Conservation (phyloP, 2,329 filamentous ascomycete genomes). For the Ophiostoma sp. region DNA sequence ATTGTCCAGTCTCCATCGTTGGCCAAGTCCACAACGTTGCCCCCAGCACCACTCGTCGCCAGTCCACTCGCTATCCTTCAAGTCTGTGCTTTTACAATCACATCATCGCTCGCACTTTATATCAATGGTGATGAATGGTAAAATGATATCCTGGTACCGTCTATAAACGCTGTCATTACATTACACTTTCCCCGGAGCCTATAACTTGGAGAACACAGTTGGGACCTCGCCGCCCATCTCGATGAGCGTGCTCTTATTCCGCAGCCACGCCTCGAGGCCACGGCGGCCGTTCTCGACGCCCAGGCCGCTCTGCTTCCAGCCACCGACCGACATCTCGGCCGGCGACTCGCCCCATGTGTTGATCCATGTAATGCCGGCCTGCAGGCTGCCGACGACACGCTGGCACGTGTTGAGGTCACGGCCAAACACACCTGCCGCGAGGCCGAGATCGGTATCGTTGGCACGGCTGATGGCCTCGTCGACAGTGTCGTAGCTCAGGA, state of each 20-base stretch:
- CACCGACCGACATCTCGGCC: slow-evolving; percentile 86
- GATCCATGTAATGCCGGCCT: slow-evolving; percentile 86
- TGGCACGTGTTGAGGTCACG: slow-evolving; percentile 69
- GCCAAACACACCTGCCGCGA: slow-evolving; percentile 83
- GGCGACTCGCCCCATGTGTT: slow-evolving; percentile 92
- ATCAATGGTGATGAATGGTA: background rate
- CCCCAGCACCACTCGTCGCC: too few species aligned
- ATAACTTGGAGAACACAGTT: slow-evolving; percentile 70
- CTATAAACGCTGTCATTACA: slow-evolving; percentile 6
- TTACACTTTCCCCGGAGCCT: slow-evolving; percentile 26
- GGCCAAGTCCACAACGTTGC: too few species aligned
- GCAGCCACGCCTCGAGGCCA: slow-evolving; percentile 74
- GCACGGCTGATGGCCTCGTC: slow-evolving; percentile 67
- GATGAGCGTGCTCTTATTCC: slow-evolving; percentile 82
- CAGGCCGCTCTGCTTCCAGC: slow-evolving; percentile 85
- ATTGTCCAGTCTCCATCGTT: too few species aligned
- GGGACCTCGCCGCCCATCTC: slow-evolving; percentile 68
- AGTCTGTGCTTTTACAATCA: background rate
- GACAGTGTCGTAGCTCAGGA: slow-evolving; percentile 65
- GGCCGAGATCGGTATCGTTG: slow-evolving; percentile 70
- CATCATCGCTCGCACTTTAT: background rate
- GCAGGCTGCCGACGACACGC: slow-evolving; percentile 60
- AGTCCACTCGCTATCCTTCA: too few species aligned
- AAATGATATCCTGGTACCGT: background rate
- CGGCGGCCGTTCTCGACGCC: slow-evolving; percentile 80